Base-by-base conservation (phyloP, 2,329 filamentous ascomycete species). In the Xylaria sp. region DNA sequence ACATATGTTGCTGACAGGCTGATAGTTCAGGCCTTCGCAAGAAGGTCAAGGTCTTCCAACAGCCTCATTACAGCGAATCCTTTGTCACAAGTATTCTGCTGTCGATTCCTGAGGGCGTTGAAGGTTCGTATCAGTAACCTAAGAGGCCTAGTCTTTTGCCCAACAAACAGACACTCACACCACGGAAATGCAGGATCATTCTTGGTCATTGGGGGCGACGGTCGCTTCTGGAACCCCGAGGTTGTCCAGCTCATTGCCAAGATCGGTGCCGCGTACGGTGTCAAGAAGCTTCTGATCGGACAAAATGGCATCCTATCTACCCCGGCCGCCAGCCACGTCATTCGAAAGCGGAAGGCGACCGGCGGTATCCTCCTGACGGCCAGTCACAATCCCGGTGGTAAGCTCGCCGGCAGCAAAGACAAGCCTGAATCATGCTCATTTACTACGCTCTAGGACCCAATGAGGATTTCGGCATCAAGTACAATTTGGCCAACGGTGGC, bases 381-480 rank as follows among this genome's bases (percentile, higher is more conserved):
- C 70, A 97, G 93, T 77, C 95, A 99, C 85, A 99, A 99, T 82
- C 93, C 95, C 63, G 95, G 95, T 78, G 95, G 94, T 94, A 82
- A 78, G 89, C 69, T 53, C 15, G 10, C 4, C 46, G 23, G 7
- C 25, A 1, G 7, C 2, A 33, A n/a, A 33, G 17, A 41, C 15
- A 8, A n/a, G 23, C 29, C 29, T 11, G 31, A 46, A 10, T 3
- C 8, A 40, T 15, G 37, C 54, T 53, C 1, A 49, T 57, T 60
- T 56, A 69, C 35, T 44, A 23, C 57, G 29, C 11, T 48, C 43
- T 70, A 96, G 92, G 93, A 53, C 95, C 95, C 65, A 90, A 87
- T 71, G 90, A 95, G 76, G 95, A 99, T 80, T 99, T 99, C 73
- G 95, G 95, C 71, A 99, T 99, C 88, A 99, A 99, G 83, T 99